Conservation (phyloP, 1,139 yeast species). For the Ogataea hybrid region DNA sequence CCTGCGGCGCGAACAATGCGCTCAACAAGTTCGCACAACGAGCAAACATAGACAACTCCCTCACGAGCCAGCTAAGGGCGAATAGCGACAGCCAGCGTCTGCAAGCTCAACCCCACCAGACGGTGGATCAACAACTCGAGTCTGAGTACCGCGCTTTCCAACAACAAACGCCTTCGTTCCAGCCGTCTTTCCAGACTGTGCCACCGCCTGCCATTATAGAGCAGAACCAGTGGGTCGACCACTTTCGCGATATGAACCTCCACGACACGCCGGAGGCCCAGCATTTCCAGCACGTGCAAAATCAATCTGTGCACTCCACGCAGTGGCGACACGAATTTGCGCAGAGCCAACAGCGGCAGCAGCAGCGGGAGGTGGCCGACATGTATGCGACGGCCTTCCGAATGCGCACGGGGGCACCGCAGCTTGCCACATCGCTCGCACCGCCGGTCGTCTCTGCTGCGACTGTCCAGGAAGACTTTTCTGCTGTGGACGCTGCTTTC, state of each 20-base stretch:
- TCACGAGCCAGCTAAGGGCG: constrained; percentile 14
- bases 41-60: constrained; percentile 21
- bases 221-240: constrained; percentile 24
- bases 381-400: neutral
- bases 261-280: constrained; percentile 1
- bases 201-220: constrained; percentile 1
- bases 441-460: neutral
- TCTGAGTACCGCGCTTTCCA: constrained; percentile 12
- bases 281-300: neutral
- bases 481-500: constrained; percentile 24
- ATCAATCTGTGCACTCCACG: neutral
- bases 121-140: constrained; percentile 16
- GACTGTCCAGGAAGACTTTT: neutral
- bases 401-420: neutral
- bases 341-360: constrained; percentile 12
- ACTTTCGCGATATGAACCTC: constrained; percentile 24
- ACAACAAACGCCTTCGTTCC: constrained; percentile 2
- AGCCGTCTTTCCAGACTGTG: neutral
- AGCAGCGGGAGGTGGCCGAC: constrained; percentile 2
- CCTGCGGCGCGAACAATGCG: constrained; percentile 25
- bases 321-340: constrained; percentile 18
- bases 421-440: neutral
- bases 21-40: constrained; percentile 18
- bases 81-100: constrained; percentile 7
- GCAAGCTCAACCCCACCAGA: constrained; percentile 10